Base-by-base conservation (phyloP, 23 red algal genomes). In the Gracilaria gracilis region DNA sequence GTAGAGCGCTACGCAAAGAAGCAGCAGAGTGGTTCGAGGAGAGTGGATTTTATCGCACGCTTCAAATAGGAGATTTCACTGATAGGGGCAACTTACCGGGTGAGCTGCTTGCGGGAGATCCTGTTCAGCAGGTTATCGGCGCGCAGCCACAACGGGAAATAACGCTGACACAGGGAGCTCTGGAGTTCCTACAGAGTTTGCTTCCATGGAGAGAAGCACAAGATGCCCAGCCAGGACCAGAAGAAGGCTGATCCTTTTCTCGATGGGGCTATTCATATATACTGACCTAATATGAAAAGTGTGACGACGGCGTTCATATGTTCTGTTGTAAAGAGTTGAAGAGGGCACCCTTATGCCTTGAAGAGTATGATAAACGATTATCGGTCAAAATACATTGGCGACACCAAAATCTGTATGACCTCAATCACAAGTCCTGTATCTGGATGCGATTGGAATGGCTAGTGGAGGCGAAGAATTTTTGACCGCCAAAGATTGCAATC, bases 121-220 rank as follows among this genome's bases (percentile, higher is more conserved):
- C 47, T 12, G 79, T n/a, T 24, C 76, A 53, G 21, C 78, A 73
- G 37, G 27, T 64, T 11, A 75, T 92, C 6, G 87, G 76, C 13
- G 75, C 76, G 27, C 70, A 54, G 16, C 61, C 80, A 4, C 89
- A 77, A 24, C 61, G 80, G 29, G 61, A 76, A 14, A 61, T 92
- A 25, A 67, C 89, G 19, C 39, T 83, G 77, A 75, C 79, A 19
- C 59, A 84, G 64, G 79, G 79, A 27, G 89, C 80, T 1, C 36
- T 92, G 39, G 80, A 83, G 57, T 92, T 92, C 54, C 49, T 92
- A n/a, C 89, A 84, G 34, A 84, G 79, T 46, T 39, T 92, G 49
- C 55, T 92, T 15, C 89, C 89, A 38, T 92, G 89, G 89, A 80
- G 87, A 65, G 87, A 79, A 35, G 74, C 51, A 31, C 57, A 47